phyloP scores from a whole-genome alignment of 306 rosid species.

The Sechiopsis laciniata region DNA sequence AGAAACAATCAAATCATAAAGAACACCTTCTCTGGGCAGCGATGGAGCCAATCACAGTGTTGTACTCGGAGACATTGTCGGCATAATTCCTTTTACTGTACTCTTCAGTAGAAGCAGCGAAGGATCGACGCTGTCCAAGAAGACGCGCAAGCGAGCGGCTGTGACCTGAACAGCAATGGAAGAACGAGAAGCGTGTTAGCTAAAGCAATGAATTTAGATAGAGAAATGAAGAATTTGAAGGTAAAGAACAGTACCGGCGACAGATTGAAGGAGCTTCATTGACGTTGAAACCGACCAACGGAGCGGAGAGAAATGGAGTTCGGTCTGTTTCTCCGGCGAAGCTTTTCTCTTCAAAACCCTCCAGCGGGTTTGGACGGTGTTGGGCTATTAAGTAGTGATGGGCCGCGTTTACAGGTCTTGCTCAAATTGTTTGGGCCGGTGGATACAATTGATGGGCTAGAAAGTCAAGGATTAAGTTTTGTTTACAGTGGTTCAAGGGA shows the following conservation, averaged over 20 bases:
- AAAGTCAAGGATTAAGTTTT: too few species aligned
- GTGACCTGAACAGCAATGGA: conserved; percentile 33
- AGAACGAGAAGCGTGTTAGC: neutral
- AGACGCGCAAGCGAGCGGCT: conserved; percentile 39
- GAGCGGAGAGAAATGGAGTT: conserved; percentile 6
- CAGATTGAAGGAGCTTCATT: conserved; percentile 60
- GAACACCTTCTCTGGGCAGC: conserved; percentile 53
- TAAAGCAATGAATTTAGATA: conserved; percentile 2
- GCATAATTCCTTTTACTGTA: conserved; percentile 72
- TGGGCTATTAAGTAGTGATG: neutral
- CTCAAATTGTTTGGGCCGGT: neutral
- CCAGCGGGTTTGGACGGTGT: neutral
- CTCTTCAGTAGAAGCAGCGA: conserved; percentile 45
- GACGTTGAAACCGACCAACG: conserved; percentile 12
- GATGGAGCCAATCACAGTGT: conserved; percentile 62
- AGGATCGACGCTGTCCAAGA: conserved; percentile 47
- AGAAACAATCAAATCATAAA: neutral
- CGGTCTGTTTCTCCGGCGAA: conserved; percentile 11
- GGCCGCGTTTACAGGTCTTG: neutral
- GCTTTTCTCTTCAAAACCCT: conserved; percentile 29
- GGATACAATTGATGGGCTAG: too few species aligned
- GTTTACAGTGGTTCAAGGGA: too few species aligned
- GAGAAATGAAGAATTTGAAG: neutral
- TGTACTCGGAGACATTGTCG: conserved; percentile 66
- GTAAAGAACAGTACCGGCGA: conserved; percentile 32